Percentiles rank a stretch among this genome's conserved stretches.
These are phyloP conservation scores for Cladophialophora immunda DNA, from an alignment of 2,329 filamentous ascomycete genomes.

Conservation along the genomic window DNA sequence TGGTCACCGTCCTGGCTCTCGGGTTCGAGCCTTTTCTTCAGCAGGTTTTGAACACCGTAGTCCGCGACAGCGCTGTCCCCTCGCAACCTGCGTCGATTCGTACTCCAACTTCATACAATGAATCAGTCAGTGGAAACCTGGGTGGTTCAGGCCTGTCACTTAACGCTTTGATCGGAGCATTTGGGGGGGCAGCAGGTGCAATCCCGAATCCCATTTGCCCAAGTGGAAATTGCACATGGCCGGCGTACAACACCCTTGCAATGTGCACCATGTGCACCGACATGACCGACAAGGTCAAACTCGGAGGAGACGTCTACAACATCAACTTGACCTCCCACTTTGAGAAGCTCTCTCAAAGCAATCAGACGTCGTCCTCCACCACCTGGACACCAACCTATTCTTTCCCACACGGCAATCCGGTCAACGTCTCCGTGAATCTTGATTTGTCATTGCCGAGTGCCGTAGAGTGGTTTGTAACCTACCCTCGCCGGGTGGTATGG, in stretches of 20 bases:
- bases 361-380: conserved; percentile 13
- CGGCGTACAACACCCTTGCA: conserved; percentile 30
- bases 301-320: conserved; percentile 18
- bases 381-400: conserved; percentile 27
- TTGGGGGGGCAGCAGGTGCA: conserved; percentile 28
- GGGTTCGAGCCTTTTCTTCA: conserved; percentile 42
- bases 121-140: conserved; percentile 23
- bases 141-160: conserved; percentile 27
- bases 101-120: conserved; percentile 28
- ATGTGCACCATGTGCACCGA: conserved; percentile 30
- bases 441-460: conserved; percentile 9
- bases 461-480: conserved; percentile 24
- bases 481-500: conserved; percentile 26
- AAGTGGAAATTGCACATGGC: conserved; percentile 34
- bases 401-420: conserved; percentile 23
- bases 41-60: conserved; percentile 31
- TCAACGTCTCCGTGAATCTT: conserved; percentile 13
- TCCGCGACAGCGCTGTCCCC: conserved; percentile 15
- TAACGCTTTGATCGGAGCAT: conserved; percentile 27
- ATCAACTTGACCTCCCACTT: conserved; percentile 25
- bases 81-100: conserved; percentile 25
- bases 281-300: conserved; percentile 25
- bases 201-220: conserved; percentile 25
- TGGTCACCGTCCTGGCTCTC: conserved; percentile 35
- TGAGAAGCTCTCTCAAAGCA: conserved; percentile 19